Evolutionary conservation across 768 basidiomycete genomes (phyloP), one percentile per base, ranked within the genome.

Genomic region (Tylopilus balloui): DNA sequence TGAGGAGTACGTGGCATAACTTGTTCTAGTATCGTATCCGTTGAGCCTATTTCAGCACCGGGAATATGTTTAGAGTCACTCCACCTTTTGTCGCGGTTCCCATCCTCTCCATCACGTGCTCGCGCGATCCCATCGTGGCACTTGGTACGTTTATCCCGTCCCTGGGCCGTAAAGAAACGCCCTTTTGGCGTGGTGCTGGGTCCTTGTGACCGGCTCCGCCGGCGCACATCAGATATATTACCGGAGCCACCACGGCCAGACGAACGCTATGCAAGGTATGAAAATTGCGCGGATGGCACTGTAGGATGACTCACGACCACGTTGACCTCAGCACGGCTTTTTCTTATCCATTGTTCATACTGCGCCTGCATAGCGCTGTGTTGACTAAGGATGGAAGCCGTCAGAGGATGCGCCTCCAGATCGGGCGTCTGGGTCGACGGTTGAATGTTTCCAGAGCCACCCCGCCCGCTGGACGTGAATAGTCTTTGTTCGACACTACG

Each of bases 181-280:
- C 9, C 42, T 24, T 48, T 62, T 0, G 51, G n/a, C 2, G 27
- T 0, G 6, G 29, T 11, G 7, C 17, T 23, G n/a, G 19, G 12
- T 1, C 47, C 54, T 3, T 53, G 59, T 1, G 56, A 54, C 12
- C 27, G 38, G 9, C 43, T 50, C 11, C 53, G 54, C 11, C 44
- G 51, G 27, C 35, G 53, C 17, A 19, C 9, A 23, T 51, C 38
- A 4, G 47, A 54, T 45, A 65, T 65, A n/a, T 65, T 65, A 13
- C 63, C 63, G 2, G 53, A 54, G 3, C 63, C 63, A 3, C 63
- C 63, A 11, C 64, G 56, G 13, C 63, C 63, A 1, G 56, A 66
- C 24, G 64, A 65, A 19, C 39, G 57, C 64, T 65, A 27, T 15
- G 11, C 36, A 17, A 9, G 20, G 39, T 4, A 36, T 4, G 14